Percentiles rank a stretch among this genome's conserved stretches.
Conservation (phyloP, 306 rosid genomes). For the Trifolium fragiferum region DNA sequence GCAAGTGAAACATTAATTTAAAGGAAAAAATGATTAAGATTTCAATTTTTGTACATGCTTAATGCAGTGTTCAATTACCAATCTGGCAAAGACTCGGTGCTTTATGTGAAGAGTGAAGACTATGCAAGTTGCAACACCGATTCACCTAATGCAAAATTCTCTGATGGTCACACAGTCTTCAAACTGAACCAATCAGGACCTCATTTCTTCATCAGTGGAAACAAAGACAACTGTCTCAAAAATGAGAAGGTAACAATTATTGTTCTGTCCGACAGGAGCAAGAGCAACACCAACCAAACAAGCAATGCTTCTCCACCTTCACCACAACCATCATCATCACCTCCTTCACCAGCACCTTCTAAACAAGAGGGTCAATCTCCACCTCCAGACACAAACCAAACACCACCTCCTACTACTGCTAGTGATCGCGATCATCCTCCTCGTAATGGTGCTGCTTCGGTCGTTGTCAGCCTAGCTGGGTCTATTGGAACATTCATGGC, state of each 20-base stretch:
- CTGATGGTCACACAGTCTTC: conserved; percentile 73
- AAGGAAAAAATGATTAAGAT: background rate
- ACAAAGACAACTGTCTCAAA: conserved; percentile 70
- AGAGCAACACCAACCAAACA: conserved; percentile 40
- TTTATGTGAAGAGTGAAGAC: conserved; percentile 66
- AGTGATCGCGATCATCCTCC: conserved; percentile 57
- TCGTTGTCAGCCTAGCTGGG: conserved; percentile 48
- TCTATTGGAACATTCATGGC: conserved; percentile 68
- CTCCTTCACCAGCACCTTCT: conserved; percentile 47
- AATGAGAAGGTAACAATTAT: conserved; percentile 73
- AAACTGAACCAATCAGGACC: conserved; percentile 68
- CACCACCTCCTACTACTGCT: conserved; percentile 59
- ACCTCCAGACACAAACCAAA: conserved; percentile 56
- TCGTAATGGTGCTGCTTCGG: conserved; percentile 61
- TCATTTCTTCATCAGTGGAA: conserved; percentile 83
- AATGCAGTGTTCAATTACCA: conserved; percentile 75
- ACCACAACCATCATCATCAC: conserved; percentile 38
- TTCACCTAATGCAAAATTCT: conserved; percentile 52
- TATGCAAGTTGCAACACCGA: conserved; percentile 69
- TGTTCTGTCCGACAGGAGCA: conserved; percentile 71
- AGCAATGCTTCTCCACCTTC: conserved; percentile 51
- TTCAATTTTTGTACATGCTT: conserved; percentile 2
- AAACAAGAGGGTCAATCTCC: conserved; percentile 43
- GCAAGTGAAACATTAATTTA: background rate
- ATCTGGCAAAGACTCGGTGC: conserved; percentile 81